phyloP scores from a whole-genome alignment of 2,329 filamentous ascomycete genomes.

The Fragosphaeria purpurea region DNA sequence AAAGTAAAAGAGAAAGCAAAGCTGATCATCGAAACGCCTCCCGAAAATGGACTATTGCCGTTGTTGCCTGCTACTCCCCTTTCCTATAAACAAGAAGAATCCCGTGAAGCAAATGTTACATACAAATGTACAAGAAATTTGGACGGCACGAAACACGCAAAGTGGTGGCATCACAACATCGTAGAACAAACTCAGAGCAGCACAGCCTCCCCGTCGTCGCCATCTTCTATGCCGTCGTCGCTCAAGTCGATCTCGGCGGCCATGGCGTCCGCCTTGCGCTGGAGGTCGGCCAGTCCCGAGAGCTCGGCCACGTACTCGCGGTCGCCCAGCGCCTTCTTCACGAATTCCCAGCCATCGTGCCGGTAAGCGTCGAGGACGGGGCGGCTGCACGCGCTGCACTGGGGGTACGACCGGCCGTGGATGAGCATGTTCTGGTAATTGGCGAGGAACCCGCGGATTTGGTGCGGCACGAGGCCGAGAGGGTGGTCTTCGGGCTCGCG shows the following conservation, averaged over 20 bases:
- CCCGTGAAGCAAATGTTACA: not conserved
- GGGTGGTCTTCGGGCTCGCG: slow-evolving; percentile 49
- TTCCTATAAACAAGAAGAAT: not conserved
- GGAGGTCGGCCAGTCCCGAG: slow-evolving; percentile 64
- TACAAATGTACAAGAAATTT: not conserved
- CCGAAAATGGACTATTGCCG: not conserved
- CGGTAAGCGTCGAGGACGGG: slow-evolving; percentile 60
- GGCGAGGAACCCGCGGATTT: slow-evolving; percentile 67
- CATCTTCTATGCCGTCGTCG: slow-evolving; percentile 39
- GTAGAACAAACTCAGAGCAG: slow-evolving; percentile 23
- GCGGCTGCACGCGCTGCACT: slow-evolving; percentile 70
- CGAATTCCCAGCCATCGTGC: slow-evolving; percentile 62
- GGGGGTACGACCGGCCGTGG: slow-evolving; percentile 64
- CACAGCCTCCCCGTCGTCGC: slow-evolving; percentile 46
- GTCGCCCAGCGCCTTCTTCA: slow-evolving; percentile 63
- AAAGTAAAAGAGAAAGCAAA: not conserved
- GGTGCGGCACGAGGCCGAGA: slow-evolving; percentile 65
- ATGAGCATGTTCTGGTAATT: slow-evolving; percentile 67
- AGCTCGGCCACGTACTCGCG: slow-evolving; percentile 71
- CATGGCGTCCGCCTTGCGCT: slow-evolving; percentile 44
- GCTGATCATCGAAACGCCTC: not conserved
- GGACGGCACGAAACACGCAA: no score
- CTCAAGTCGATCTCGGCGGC: slow-evolving; percentile 50
- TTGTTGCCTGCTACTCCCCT: no score
- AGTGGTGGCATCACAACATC: no score